Conservation (phyloP, 495 filamentous ascomycete species). For the Thozetella sp. region DNA sequence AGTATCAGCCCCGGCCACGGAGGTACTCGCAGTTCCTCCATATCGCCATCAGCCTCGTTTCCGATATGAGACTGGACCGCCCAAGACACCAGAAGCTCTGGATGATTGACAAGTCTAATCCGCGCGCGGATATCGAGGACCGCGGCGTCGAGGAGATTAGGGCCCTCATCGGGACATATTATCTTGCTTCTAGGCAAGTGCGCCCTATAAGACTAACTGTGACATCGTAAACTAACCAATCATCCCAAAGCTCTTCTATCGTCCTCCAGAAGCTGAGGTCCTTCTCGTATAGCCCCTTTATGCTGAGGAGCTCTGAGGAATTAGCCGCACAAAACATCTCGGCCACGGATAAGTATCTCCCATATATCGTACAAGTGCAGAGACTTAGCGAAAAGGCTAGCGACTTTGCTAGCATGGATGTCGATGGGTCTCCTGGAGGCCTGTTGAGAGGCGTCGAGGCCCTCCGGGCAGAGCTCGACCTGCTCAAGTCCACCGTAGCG, state of each 20-base stretch:
- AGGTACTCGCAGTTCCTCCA: neutral
- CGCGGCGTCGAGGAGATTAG: neutral
- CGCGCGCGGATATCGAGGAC: neutral
- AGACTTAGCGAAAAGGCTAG: neutral
- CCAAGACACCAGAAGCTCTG: neutral
- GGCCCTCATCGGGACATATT: constrained; percentile 1
- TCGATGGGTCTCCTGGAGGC: neutral
- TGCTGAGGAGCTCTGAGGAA: neutral
- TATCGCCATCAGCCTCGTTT: neutral
- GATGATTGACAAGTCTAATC: neutral
- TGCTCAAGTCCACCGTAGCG: neutral
- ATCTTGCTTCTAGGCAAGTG: neutral
- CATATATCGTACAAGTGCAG: neutral
- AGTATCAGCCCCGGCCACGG: neutral
- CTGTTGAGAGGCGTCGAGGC: neutral
- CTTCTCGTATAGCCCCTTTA: neutral
- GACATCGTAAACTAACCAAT: neutral
- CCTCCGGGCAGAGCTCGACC: neutral
- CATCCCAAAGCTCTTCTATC: neutral
- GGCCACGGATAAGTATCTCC: neutral
- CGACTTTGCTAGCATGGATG: neutral
- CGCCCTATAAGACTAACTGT: neutral
- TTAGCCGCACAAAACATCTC: neutral
- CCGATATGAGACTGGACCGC: neutral
- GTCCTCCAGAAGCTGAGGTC: neutral